Evolutionary conservation across 2,329 filamentous ascomycete species (phyloP).

Genomic region (Exophiala calicioides): DNA sequence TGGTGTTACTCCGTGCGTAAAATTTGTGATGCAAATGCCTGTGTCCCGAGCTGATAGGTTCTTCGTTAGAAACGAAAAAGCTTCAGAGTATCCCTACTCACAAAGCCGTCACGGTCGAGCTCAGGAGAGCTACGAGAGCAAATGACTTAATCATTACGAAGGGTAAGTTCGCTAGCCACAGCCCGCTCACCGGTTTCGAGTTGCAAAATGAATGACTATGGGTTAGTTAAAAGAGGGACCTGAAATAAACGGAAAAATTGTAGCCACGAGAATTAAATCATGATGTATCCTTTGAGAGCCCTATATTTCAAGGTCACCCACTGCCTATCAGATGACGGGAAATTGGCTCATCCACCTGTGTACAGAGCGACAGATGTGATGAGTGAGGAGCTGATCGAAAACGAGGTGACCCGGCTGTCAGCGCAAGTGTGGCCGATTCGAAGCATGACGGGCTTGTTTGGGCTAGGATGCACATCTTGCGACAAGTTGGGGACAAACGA

Average conservation of each 20-base stretch:
- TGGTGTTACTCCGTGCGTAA: conserved; percentile 9
- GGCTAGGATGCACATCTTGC: no score
- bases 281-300: neutral
- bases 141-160: conserved; percentile 3
- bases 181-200: neutral
- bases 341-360: conserved; percentile 7
- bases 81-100: neutral
- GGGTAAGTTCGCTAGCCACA: neutral
- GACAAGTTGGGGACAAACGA: no score
- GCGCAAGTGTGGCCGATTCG: no score
- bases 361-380: neutral
- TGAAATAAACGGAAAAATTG: conserved; percentile 2
- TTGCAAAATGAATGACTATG: conserved; percentile 7
- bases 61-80: neutral
- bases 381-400: neutral
- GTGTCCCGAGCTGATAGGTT: conserved; percentile 5
- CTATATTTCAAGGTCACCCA: neutral
- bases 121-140: neutral
- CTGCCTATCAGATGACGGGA: conserved; percentile 2
- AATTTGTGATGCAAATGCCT: conserved; percentile 9
- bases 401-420: no score
- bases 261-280: neutral
- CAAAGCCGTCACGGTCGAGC: conserved; percentile 12
- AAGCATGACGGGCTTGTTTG: no score
- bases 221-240: conserved; percentile 8